Conservation (phyloP, 768 basidiomycete genomes). For the Russula olivacea region DNA sequence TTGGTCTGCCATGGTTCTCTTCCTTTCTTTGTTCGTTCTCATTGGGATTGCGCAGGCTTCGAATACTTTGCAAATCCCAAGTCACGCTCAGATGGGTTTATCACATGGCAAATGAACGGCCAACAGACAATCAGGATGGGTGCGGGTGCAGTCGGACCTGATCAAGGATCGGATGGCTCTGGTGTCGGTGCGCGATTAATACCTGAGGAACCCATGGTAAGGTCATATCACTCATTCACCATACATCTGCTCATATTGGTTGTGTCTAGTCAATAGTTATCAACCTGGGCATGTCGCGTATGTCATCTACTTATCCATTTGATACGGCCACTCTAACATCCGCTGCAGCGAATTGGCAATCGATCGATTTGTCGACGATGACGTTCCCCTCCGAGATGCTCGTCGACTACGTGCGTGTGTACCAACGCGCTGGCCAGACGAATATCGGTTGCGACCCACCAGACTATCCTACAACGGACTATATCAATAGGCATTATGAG, state of each 20-base stretch:
- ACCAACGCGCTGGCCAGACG: slow-evolving; percentile 51
- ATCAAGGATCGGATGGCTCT: slow-evolving; percentile 36
- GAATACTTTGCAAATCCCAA: slow-evolving; percentile 67
- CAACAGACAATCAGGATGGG: slow-evolving; percentile 45
- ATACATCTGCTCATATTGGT: neutral
- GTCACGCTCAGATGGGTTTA: slow-evolving; percentile 49
- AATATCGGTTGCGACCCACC: slow-evolving; percentile 66
- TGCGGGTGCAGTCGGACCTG: slow-evolving; percentile 50
- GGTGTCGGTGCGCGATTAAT: slow-evolving; percentile 57
- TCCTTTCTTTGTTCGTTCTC: neutral
- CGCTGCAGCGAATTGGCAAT: slow-evolving; percentile 59
- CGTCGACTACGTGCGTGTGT: slow-evolving; percentile 78
- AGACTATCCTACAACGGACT: slow-evolving; percentile 58
- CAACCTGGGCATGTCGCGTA: slow-evolving; percentile 58
- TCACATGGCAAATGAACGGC: slow-evolving; percentile 71
- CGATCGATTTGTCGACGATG: slow-evolving; percentile 49
- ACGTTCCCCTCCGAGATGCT: slow-evolving; percentile 64
- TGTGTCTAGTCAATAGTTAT: slow-evolving; percentile 42
- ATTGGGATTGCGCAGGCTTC: slow-evolving; percentile 43
- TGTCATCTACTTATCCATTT: slow-evolving; percentile 20
- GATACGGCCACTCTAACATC: neutral
- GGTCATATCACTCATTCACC: slow-evolving; percentile 1
- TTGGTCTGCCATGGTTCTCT: slow-evolving; percentile 33
- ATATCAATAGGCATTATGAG: slow-evolving; percentile 48
- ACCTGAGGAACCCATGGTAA: slow-evolving; percentile 47